Conservation (phyloP, 257 asterid genomes). For the Thymus quinquecostatus region DNA sequence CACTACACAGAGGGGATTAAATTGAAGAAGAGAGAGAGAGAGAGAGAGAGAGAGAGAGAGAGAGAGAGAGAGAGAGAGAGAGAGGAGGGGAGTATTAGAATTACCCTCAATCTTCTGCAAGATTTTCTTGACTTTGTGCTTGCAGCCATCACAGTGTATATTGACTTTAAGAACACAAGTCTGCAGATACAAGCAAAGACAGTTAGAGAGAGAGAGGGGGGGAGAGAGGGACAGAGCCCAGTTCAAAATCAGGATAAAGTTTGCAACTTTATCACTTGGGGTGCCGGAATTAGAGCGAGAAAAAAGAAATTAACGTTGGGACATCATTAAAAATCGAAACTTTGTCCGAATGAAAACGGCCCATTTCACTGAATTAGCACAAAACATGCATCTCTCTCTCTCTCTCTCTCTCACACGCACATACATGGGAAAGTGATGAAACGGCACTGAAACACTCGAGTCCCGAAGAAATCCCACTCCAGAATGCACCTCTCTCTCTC, state of each 20-base stretch:
- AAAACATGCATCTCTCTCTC: not conserved
- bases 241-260: constrained; percentile 43
- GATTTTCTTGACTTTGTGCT: constrained; percentile 92
- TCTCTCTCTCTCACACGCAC: too few relatives aligned
- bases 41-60: too few relatives aligned
- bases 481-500: constrained; percentile 25
- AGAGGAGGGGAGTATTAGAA: too few relatives aligned
- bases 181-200: constrained; percentile 78
- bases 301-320: constrained; percentile 25
- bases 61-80: not conserved
- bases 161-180: constrained; percentile 96
- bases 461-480: constrained; percentile 11
- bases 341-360: constrained; percentile 22
- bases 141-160: constrained; percentile 98
- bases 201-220: too few relatives aligned
- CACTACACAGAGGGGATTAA: not conserved
- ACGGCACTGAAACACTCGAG: constrained; percentile 21
- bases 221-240: constrained; percentile 33
- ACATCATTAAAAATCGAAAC: constrained; percentile 19
- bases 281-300: constrained; percentile 25
- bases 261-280: constrained; percentile 40
- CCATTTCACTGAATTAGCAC: constrained; percentile 10
- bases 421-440: not conserved
- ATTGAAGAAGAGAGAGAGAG: not conserved
- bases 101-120: constrained; percentile 97